A percentile compares a stretch with the other conserved stretches of the same genome.
phyloP scores from a whole-genome alignment of 495 filamentous ascomycete species.

The Podospora anserina region DNA sequence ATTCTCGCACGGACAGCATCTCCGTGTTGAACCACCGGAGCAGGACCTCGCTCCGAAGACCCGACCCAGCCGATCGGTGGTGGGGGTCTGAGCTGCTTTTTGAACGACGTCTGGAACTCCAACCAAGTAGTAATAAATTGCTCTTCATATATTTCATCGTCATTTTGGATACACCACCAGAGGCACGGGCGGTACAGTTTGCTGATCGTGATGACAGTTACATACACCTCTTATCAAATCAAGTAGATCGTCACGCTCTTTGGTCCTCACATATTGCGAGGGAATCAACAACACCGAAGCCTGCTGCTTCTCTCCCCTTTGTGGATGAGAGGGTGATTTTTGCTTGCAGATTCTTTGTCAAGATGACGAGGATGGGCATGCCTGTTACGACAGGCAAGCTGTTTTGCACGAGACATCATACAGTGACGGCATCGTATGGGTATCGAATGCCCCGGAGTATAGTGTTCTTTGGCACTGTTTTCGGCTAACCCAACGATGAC shows the following conservation, averaged over 20 bases:
- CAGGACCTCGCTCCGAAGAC: not conserved
- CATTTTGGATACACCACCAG: not conserved
- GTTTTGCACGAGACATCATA: too few species aligned
- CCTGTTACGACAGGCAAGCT: too few species aligned
- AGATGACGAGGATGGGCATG: too few species aligned
- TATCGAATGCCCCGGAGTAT: too few species aligned
- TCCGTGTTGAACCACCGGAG: constrained; percentile 5
- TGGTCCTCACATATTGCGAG: too few species aligned
- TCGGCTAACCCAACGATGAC: not conserved
- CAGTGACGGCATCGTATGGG: too few species aligned
- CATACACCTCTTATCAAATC: not conserved
- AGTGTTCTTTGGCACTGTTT: not conserved
- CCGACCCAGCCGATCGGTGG: not conserved
- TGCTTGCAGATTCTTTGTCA: too few species aligned
- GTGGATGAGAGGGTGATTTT: too few species aligned
- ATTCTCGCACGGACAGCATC: not conserved
- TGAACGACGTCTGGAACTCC: not conserved
- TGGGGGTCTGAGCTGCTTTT: not conserved
- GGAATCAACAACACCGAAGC: too few species aligned
- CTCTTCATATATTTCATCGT: not conserved
- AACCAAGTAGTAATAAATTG: not conserved
- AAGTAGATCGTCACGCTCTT: too few species aligned
- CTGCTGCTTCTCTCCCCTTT: too few species aligned
- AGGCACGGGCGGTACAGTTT: not conserved
- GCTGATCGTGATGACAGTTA: not conserved